Conservation (phyloP, 257 asterid species). For the Solanum arcanum region DNA sequence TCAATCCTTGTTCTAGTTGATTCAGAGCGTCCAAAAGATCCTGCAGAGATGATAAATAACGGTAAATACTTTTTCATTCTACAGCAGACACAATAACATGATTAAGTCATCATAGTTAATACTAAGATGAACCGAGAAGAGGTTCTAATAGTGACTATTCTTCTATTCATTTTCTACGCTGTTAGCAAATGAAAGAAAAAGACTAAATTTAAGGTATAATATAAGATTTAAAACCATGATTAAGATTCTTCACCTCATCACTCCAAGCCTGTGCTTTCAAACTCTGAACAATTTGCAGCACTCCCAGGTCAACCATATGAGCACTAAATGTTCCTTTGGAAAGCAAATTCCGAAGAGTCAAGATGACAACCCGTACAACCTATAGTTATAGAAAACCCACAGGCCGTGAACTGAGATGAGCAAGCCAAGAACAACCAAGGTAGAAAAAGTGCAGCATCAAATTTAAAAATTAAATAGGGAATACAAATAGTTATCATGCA, state of each 20-base stretch:
- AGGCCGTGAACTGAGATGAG: neutral
- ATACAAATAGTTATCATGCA: neutral
- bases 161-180: neutral
- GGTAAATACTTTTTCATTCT: neutral
- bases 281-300: slow-evolving; percentile 81
- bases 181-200: neutral
- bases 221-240: neutral
- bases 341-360: slow-evolving; percentile 76
- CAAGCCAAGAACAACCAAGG: neutral
- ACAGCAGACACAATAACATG: neutral
- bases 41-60: slow-evolving; percentile 13
- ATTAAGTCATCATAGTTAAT: neutral
- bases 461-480: neutral
- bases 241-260: slow-evolving; percentile 53
- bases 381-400: slow-evolving; percentile 12
- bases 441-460: neutral
- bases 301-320: slow-evolving; percentile 71
- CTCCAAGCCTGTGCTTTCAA: slow-evolving; percentile 97
- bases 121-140: neutral
- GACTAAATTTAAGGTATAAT: neutral
- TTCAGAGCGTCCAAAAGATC: slow-evolving; percentile 77
- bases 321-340: slow-evolving; percentile 74
- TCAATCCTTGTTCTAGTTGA: slow-evolving; percentile 72
- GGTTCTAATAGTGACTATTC: neutral
- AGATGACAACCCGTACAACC: slow-evolving; percentile 88